Percentiles rank a stretch among this genome's conserved stretches.
phyloP scores from a whole-genome alignment of 2,329 filamentous ascomycete species.

The Fusarium stilboides region DNA sequence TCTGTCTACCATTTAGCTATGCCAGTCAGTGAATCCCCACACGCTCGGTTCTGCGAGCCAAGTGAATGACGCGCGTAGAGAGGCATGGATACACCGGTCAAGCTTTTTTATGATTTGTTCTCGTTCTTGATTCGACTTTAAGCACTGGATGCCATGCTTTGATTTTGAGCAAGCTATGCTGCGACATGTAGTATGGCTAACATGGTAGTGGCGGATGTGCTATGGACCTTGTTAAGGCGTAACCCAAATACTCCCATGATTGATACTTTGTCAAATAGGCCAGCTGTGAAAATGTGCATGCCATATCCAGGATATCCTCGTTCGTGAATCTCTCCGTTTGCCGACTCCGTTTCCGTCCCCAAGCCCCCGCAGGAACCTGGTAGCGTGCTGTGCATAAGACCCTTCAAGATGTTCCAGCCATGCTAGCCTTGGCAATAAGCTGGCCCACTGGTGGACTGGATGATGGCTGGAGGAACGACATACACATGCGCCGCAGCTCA shows the following conservation, averaged over 20 bases:
- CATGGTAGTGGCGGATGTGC: constrained; percentile 12
- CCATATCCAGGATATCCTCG: constrained; percentile 17
- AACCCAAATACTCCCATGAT: neutral
- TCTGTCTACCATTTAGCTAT: constrained; percentile 16
- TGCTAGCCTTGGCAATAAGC: constrained; percentile 26
- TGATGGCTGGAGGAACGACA: constrained; percentile 45
- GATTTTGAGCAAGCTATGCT: constrained; percentile 10
- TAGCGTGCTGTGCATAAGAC: constrained; percentile 25
- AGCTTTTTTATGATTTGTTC: constrained; percentile 16
- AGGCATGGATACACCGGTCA: constrained; percentile 7
- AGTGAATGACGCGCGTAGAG: constrained; percentile 25
- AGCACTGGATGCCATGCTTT: neutral
- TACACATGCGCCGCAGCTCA: constrained; percentile 53
- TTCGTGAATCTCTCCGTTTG: constrained; percentile 27
- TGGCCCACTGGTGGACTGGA: constrained; percentile 40
- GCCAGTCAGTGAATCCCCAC: constrained; percentile 30
- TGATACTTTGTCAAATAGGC: constrained; percentile 1
- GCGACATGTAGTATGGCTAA: constrained; percentile 16
- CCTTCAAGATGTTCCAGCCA: constrained; percentile 21
- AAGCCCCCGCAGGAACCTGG: constrained; percentile 24
- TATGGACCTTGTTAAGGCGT: constrained; percentile 7
- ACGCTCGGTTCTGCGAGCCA: constrained; percentile 33
- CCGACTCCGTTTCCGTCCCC: constrained; percentile 24
- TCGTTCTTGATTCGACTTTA: neutral
- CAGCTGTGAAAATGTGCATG: constrained; percentile 8